Evolutionary conservation across 805 yeast genomes (phyloP).

Genomic region (Candida vartiovaarae): DNA sequence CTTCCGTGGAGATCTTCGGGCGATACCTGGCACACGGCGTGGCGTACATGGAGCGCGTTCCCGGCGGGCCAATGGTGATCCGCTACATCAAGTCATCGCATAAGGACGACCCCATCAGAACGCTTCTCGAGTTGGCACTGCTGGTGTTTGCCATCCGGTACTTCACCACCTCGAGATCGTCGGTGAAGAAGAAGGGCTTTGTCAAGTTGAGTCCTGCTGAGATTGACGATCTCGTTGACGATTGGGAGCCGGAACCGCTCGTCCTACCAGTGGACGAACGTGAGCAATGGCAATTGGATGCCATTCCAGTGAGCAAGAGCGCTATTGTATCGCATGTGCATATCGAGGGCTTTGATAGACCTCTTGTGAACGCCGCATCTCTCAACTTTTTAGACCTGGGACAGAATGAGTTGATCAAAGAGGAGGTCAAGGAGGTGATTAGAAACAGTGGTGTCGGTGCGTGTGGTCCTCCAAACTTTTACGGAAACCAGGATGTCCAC

Average conservation of each 20-base stretch:
- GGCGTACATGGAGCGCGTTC: conserved; percentile 24
- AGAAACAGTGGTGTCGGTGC: conserved; percentile 88
- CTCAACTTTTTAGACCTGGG: conserved; percentile 66
- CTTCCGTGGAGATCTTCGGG: conserved; percentile 3
- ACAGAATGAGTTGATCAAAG: conserved; percentile 36
- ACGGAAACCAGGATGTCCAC: conserved; percentile 92
- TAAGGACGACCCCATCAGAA: conserved; percentile 89
- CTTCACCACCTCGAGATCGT: conserved; percentile 68
- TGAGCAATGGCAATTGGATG: conserved; percentile 55
- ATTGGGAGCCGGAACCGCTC: conserved; percentile 89
- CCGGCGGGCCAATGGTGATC: conserved; percentile 53
- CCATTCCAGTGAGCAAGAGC: conserved; percentile 59
- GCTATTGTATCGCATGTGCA: conserved; percentile 30
- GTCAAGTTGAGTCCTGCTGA: conserved; percentile 57
- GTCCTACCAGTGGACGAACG: conserved; percentile 43
- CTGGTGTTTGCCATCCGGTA: conserved; percentile 79
- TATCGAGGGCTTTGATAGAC: conserved; percentile 20
- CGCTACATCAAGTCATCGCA: conserved; percentile 80
- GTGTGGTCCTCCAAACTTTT: conserved; percentile 97
- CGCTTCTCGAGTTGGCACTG: conserved; percentile 70
- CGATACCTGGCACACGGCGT: conserved; percentile 4
- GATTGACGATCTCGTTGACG: conserved; percentile 74
- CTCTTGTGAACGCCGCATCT: conserved; percentile 61
- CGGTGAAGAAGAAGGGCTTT: conserved; percentile 64
- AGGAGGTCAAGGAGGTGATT: conserved; percentile 52